These are phyloP conservation scores for Poronia punctata DNA, from an alignment of 495 filamentous ascomycete species.

Conservation along the genomic window DNA sequence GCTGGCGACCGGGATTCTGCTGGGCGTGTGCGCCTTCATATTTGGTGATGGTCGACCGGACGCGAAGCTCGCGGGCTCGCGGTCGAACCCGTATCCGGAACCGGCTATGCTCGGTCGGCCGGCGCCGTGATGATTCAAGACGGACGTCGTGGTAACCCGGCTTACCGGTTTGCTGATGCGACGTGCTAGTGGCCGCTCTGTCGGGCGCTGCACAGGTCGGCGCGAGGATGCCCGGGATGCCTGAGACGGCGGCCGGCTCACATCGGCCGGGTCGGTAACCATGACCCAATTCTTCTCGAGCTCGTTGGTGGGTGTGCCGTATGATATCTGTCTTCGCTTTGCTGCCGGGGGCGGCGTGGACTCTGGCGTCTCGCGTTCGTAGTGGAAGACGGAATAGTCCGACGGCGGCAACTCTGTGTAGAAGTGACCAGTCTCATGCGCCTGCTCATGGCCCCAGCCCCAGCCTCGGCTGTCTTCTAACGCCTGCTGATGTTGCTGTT, in stretches of 20 bases:
- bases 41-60: conserved; percentile 33
- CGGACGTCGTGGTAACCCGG: conserved; percentile 25
- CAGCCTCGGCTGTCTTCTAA: too few species aligned
- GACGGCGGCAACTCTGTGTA: conserved; percentile 12
- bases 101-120: conserved; percentile 40
- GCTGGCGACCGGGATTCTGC: conserved; percentile 33
- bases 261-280: conserved; percentile 41
- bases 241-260: conserved; percentile 12
- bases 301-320: conserved; percentile 38
- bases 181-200: conserved; percentile 18
- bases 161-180: conserved; percentile 34
- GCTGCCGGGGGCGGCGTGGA: conserved; percentile 39
- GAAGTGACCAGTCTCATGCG: conserved; percentile 2
- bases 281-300: conserved; percentile 68
- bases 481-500: too few species aligned
- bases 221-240: conserved; percentile 14
- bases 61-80: conserved; percentile 48
- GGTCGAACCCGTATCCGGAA: conserved; percentile 30
- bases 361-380: conserved; percentile 31
- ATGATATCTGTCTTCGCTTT: conserved; percentile 46
- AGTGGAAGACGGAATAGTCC: conserved; percentile 19
- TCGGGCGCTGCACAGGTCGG: conserved; percentile 7
- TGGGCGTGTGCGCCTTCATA: conserved; percentile 20
- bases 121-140: conserved; percentile 19
- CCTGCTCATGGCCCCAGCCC: too few species aligned